Evolutionary conservation across 805 yeast genomes (phyloP).

Genomic region (Debaryomyces maramus): DNA sequence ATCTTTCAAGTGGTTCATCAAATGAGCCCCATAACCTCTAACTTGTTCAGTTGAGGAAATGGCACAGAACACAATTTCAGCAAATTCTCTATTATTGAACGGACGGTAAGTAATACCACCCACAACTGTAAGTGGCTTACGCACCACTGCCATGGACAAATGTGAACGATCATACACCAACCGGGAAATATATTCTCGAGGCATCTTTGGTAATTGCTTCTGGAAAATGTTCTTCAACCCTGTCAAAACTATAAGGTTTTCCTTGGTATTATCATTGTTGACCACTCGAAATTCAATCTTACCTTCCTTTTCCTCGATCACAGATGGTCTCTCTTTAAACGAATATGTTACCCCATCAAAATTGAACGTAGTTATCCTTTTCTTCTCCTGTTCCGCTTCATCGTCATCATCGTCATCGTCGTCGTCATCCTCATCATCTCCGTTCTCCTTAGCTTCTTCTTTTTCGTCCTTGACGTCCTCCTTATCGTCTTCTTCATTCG

Average conservation of each 20-base stretch:
- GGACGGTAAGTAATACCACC: slow-evolving; percentile 98
- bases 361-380: slow-evolving; percentile 49
- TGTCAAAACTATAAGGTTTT: slow-evolving; percentile 86
- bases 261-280: slow-evolving; percentile 87
- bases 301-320: slow-evolving; percentile 89
- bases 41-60: slow-evolving; percentile 97
- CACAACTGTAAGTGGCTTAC: slow-evolving; percentile 91
- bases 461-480: slow-evolving; percentile 11
- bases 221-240: slow-evolving; percentile 96
- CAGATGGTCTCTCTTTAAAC: slow-evolving; percentile 91
- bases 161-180: slow-evolving; percentile 93
- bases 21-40: slow-evolving; percentile 96
- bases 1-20: slow-evolving; percentile 97
- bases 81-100: slow-evolving; percentile 85
- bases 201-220: slow-evolving; percentile 98
- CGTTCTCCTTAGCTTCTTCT: slow-evolving; percentile 12
- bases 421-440: slow-evolving; percentile 31
- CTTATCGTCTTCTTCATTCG: slow-evolving; percentile 22
- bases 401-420: slow-evolving; percentile 47
- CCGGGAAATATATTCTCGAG: slow-evolving; percentile 92
- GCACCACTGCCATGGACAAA: slow-evolving; percentile 91
- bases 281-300: slow-evolving; percentile 95
- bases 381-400: slow-evolving; percentile 43
- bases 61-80: slow-evolving; percentile 98
- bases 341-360: slow-evolving; percentile 80